Percentiles rank a stretch among this genome's conserved stretches.
Conservation (phyloP, 805 yeast species). For the Spathaspora boniae region DNA sequence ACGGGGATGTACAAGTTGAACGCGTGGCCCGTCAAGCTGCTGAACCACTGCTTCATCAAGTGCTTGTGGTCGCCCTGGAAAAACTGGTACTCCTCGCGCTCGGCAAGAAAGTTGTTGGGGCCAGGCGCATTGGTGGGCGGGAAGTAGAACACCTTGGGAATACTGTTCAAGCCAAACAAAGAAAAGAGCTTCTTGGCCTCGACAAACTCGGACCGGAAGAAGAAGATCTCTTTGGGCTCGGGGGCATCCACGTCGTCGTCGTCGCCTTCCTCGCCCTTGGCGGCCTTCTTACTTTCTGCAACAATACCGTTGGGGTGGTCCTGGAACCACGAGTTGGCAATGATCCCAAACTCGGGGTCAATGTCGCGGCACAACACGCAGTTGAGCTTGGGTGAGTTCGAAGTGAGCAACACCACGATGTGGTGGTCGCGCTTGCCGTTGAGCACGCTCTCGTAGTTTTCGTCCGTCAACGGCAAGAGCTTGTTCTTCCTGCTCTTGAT, state of each 20-base stretch:
- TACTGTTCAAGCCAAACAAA: conserved; percentile 57
- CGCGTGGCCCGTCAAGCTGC: conserved; percentile 26
- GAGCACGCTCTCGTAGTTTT: conserved; percentile 53
- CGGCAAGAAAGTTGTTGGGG: conserved; percentile 23
- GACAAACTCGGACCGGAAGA: conserved; percentile 71
- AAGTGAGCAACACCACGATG: conserved; percentile 65
- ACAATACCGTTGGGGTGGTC: conserved; percentile 49
- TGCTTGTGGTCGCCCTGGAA: conserved; percentile 41
- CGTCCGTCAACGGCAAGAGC: conserved; percentile 47
- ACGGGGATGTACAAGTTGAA: conserved; percentile 38
- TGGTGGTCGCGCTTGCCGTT: conserved; percentile 68
- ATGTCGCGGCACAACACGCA: conserved; percentile 73
- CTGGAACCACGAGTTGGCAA: conserved; percentile 56
- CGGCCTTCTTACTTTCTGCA: conserved; percentile 25
- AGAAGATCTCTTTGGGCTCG: conserved; percentile 42
- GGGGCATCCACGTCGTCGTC: conserved; percentile 8
- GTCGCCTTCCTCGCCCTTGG: conserved; percentile 4
- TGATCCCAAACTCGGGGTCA: conserved; percentile 57
- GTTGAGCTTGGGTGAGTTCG: conserved; percentile 67
- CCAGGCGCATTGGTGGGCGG: conserved; percentile 43
- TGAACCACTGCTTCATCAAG: conserved; percentile 36
- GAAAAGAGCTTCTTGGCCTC: conserved; percentile 53
- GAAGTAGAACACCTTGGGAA: conserved; percentile 72
- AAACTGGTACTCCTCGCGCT: conserved; percentile 43
- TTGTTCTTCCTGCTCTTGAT: conserved; percentile 16